Evolutionary conservation across 2,329 filamentous ascomycete species (phyloP).

Genomic region (Phoma sp.): DNA sequence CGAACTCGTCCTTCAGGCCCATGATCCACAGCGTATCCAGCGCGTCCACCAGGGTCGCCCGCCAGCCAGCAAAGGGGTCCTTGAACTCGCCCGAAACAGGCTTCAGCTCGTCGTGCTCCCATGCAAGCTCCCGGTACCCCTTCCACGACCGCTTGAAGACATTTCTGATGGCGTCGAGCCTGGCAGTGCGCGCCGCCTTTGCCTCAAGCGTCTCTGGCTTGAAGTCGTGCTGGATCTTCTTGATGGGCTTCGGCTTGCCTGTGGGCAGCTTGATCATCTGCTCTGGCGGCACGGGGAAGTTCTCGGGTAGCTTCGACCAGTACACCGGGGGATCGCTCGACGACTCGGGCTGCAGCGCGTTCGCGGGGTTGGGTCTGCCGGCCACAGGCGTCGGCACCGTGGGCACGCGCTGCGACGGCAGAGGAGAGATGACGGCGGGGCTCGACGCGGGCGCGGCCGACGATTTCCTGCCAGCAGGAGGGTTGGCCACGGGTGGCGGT

Average conservation of each 20-base stretch:
- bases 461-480: constrained; percentile 21
- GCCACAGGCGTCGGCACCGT: constrained; percentile 23
- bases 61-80: constrained; percentile 92
- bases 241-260: constrained; percentile 71
- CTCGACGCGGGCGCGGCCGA: constrained; percentile 20
- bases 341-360: constrained; percentile 28
- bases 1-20: constrained; percentile 69
- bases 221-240: constrained; percentile 78
- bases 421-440: constrained; percentile 17
- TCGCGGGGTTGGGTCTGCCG: constrained; percentile 21
- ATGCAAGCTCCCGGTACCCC: constrained; percentile 80
- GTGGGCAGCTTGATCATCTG: constrained; percentile 78
- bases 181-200: constrained; percentile 64
- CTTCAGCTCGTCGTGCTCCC: constrained; percentile 83
- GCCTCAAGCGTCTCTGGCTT: constrained; percentile 62
- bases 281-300: constrained; percentile 75
- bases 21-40: constrained; percentile 77
- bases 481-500: constrained; percentile 34
- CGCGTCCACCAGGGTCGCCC: constrained; percentile 81
- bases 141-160: constrained; percentile 81
- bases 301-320: constrained; percentile 76
- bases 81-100: constrained; percentile 71
- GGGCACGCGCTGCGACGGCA: constrained; percentile 20
- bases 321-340: constrained; percentile 55
- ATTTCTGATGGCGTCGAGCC: constrained; percentile 70